Evolutionary conservation across 257 asterid species (phyloP), one percentile per base, ranked within the genome.

Genomic region (Primulina huaijiensis): DNA sequence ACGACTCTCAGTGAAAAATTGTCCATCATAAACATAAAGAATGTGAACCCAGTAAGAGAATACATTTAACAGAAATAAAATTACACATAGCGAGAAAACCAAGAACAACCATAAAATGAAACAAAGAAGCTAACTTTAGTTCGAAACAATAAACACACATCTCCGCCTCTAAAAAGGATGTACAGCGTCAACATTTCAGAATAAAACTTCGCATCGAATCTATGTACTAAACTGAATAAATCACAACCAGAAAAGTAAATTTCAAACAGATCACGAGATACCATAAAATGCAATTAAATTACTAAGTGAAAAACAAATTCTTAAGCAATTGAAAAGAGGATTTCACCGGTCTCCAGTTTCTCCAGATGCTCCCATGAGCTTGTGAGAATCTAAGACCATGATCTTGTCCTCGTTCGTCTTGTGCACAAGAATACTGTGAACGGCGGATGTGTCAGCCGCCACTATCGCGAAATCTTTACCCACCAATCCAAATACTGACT

Each of bases 321-420:
- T 1, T 40, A 62, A 3, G 20, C 73, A 50, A 74, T 23, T 40
- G 6, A 52, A 29, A 38, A 25, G 20, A 69, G 67, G 69, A 52
- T 37, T 19, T 63, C 65, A 91, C 99, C 99, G 84, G 78, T 94
- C 97, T 29, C 99, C 99, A 2, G 95, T 80, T 89, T 94, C 99
- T 10, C 99, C 99, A 37, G 96, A 87, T 30, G 97, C 97, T 3
- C 99, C 99, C 96, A 94, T 76, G 60, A 94, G 93, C 62, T 94
- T 94, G 67, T 94, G 97, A 46, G 97, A 91, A 82, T 94, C 99
- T 4, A 94, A 86, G 63, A 86, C 64, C 99, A 94, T 91, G 80
- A 94, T 85, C 76, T 94, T 94, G 57, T 94, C 99, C 81, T 91
- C 99, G 79, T 91, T 81, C 0, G 96, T 86, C 85, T 94, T 94